Evolutionary conservation across 176 grass and related monocot species (phyloP), one percentile per base, ranked within the genome.

Genomic region (Eleusine coracana): DNA sequence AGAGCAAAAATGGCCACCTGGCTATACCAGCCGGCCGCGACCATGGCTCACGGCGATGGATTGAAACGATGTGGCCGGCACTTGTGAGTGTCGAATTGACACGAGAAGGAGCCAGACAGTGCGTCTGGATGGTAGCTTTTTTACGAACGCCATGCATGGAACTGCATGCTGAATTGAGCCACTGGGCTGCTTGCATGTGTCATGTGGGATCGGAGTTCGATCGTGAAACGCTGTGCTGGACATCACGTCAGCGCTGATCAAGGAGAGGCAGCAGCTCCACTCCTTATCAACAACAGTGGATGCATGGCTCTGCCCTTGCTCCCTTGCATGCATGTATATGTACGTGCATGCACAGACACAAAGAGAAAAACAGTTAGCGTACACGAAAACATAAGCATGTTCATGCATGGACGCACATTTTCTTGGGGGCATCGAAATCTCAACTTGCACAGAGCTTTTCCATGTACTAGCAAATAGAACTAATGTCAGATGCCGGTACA

Each of bases 31-130:
- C 23, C 25, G 16, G 10, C 46, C 13, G 25, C 5, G 31, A 48
- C 41, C 51, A 45, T 10, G 42, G 42, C 7, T 7, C 7, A 7
- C 42, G 42, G 7, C 42, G 6, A 9, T 45, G 42, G 1, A 45
- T 10, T 10, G 42, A 45, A 45, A 45, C 42, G 42, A 45, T 36
- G 6, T 77, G 48, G 49, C 49, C 14, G 62, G 36, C 18, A 42
- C 42, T 81, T 7, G 16, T 48, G 54, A n/a, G 80, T 36, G 58
- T 3, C 55, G 71, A 83, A 21, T 83, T 75, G 81, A 83, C 81
- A 34, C 65, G 17, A 75, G 34, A 51, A 70, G 5, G 37, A 41
- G 37, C 38, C 40, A 27, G 67, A 68, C 29, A 80, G 37, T n/a
- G 28, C 8, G 50, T n/a, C 52, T 54, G 82, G 36, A 45, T 66